Conservation (phyloP, 2,329 filamentous ascomycete species). For the Paraphaeosphaeria sporulosa region DNA sequence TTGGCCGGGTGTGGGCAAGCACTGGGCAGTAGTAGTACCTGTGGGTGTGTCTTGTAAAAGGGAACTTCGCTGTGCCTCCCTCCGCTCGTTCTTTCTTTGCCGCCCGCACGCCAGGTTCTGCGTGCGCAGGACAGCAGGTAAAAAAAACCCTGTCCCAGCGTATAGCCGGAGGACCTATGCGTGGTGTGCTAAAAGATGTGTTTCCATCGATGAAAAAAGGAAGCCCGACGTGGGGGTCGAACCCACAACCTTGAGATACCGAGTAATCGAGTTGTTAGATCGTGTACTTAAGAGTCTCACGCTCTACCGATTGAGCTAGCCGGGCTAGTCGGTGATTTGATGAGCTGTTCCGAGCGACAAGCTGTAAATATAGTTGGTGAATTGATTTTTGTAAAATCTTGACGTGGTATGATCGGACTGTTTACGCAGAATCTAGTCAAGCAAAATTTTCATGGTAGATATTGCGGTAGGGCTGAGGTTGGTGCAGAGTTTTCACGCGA, state of each 20-base stretch:
- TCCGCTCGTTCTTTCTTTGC: no score
- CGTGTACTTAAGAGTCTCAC: constrained; percentile 33
- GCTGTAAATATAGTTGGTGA: not conserved
- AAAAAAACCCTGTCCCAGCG: not conserved
- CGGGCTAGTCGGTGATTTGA: constrained; percentile 23
- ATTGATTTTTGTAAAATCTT: not conserved
- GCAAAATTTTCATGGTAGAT: not conserved
- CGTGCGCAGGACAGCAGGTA: not conserved
- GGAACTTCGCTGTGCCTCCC: no score
- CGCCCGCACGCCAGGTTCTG: no score
- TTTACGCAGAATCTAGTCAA: not conserved
- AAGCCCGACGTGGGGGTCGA: constrained; percentile 15
- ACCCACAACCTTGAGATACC: constrained; percentile 15
- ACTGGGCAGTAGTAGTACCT: no score
- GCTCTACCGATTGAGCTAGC: constrained; percentile 42
- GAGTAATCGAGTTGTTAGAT: constrained; percentile 10
- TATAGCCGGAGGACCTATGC: not conserved
- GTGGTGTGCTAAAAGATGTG: not conserved
- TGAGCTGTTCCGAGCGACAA: not conserved
- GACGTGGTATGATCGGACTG: not conserved
- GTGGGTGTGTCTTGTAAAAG: no score
- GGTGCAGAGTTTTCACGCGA: not conserved
- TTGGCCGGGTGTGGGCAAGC: no score
- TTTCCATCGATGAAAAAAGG: not conserved
- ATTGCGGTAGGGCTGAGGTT: not conserved